Percentiles rank a stretch among this genome's conserved stretches.
Conservation (phyloP, 2,329 filamentous ascomycete genomes). For the Aspergillus terreus region DNA sequence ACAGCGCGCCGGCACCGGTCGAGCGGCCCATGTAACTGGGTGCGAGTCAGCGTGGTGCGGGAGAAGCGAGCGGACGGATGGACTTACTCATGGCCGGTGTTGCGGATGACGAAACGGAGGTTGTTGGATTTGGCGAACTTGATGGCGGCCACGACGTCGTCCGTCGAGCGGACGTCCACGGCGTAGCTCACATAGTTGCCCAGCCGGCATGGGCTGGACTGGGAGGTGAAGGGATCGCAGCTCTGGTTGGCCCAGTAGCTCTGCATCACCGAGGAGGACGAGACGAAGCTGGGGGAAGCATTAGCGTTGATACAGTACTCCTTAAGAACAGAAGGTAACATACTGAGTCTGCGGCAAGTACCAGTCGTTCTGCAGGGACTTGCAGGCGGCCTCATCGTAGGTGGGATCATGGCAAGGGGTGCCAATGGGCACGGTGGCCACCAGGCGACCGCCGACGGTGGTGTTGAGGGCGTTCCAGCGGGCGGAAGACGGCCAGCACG, state of each 20-base stretch:
- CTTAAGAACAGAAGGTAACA: not conserved
- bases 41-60: rapidly evolving
- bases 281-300: conserved; percentile 13
- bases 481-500: conserved; percentile 35
- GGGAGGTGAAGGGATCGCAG: conserved; percentile 28
- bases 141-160: conserved; percentile 27
- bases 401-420: conserved; percentile 32
- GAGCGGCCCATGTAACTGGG: conserved; percentile 51
- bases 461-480: conserved; percentile 34
- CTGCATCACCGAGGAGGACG: conserved; percentile 32
- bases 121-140: conserved; percentile 48
- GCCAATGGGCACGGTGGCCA: conserved; percentile 38
- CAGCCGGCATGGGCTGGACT: conserved; percentile 20
- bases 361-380: conserved; percentile 19
- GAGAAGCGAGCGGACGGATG: not conserved
- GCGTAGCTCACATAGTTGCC: conserved; percentile 32
- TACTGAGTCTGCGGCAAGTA: conserved; percentile 27
- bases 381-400: conserved; percentile 20
- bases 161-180: conserved; percentile 29
- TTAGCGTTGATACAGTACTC: not conserved
- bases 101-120: conserved; percentile 48
- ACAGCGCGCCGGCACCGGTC: conserved; percentile 53
- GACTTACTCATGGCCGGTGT: conserved; percentile 40
- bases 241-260: conserved; percentile 30
- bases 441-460: conserved; percentile 35